A percentile compares a stretch with the other conserved stretches of the same genome.
Evolutionary conservation across 2,329 filamentous ascomycete genomes (phyloP).

Genomic region (Elsinoe arachidis): DNA sequence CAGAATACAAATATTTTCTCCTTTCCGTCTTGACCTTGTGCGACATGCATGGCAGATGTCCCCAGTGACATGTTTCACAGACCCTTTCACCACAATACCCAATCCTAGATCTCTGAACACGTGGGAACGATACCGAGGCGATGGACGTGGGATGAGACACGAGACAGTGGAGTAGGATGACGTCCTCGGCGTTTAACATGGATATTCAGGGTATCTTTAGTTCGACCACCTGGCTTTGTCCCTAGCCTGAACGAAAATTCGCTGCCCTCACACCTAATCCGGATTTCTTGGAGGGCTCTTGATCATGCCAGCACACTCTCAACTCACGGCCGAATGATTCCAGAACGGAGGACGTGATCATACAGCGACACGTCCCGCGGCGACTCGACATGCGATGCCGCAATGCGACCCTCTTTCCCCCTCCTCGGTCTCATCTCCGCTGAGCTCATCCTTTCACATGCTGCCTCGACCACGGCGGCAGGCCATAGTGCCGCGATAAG

Average conservation of each 20-base stretch:
- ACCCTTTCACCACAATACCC: not conserved
- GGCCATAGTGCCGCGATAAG: not conserved
- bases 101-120: no score
- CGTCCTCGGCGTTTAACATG: not conserved
- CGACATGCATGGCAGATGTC: not conserved
- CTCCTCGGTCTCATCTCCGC: conserved; percentile 3
- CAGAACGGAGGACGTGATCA: not conserved
- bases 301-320: not conserved
- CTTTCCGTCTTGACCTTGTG: not conserved
- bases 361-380: not conserved
- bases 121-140: no score
- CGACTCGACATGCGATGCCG: conserved; percentile 3
- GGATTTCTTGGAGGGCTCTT: not conserved
- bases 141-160: not conserved
- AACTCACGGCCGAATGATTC: not conserved
- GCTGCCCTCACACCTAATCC: not conserved
- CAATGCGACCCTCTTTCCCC: not conserved
- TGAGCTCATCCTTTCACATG: conserved; percentile 1
- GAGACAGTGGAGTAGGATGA: not conserved
- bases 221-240: not conserved
- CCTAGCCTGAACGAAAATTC: not conserved
- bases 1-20: not conserved
- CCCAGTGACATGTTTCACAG: not conserved
- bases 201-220: not conserved
- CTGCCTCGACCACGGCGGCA: not conserved